Conservation (phyloP, 305 asterid genomes). For the Ajuga reptans region DNA sequence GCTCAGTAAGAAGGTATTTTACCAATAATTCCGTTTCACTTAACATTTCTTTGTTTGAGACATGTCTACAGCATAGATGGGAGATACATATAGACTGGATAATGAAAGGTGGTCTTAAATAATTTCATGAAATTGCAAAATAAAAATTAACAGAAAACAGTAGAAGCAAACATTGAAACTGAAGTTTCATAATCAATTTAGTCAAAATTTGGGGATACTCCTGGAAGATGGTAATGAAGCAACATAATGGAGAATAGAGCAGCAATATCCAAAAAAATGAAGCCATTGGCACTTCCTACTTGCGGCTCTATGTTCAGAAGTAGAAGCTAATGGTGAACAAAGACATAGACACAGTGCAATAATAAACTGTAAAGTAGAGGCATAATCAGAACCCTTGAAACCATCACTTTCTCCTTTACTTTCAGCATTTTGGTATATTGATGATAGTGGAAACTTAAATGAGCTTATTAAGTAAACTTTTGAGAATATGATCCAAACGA, state of each 20-base stretch:
- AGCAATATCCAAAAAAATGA: too few relatives aligned
- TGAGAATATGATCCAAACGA: too few relatives aligned
- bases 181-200: not conserved
- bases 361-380: too few relatives aligned
- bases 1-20: slow-evolving; percentile 20
- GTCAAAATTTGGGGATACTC: not conserved
- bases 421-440: too few relatives aligned
- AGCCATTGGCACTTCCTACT: not conserved
- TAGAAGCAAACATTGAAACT: not conserved
- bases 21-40: slow-evolving; percentile 10
- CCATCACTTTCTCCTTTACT: too few relatives aligned
- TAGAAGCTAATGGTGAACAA: not conserved
- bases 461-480: too few relatives aligned
- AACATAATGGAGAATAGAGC: not conserved
- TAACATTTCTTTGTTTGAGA: not conserved
- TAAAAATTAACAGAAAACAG: not conserved
- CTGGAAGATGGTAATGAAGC: not conserved
- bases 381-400: too few relatives aligned
- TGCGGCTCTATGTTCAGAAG: not conserved
- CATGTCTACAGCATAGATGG: slow-evolving; percentile 6
- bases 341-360: too few relatives aligned
- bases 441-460: too few relatives aligned
- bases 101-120: not conserved
- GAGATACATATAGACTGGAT: not conserved
- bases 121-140: slow-evolving; percentile 1